Percentiles rank a stretch among this genome's conserved stretches.
Evolutionary conservation across 2,329 filamentous ascomycete genomes (phyloP).

Genomic region (Sporothrix variecibatus): DNA sequence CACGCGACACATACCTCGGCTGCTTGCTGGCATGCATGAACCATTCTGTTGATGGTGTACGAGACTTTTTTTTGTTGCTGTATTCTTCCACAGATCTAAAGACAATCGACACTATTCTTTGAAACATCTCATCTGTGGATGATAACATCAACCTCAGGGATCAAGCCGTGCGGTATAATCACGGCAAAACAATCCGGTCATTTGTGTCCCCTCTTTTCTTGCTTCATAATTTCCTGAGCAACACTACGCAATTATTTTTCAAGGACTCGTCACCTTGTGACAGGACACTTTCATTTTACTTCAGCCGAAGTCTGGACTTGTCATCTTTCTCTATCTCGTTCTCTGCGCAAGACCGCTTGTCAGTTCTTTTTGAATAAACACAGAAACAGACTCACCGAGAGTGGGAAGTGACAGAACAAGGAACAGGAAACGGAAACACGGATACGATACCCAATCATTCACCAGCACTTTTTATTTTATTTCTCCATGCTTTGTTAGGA

Average conservation of each 20-base stretch:
- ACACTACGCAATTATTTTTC: background rate
- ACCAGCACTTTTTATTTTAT: background rate
- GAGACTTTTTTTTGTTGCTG: background rate
- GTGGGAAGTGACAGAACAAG: background rate
- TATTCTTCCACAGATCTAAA: background rate
- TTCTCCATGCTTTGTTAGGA: slow-evolving; percentile 8
- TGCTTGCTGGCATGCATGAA: slow-evolving; percentile 24
- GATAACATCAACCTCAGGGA: background rate
- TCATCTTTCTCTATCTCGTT: background rate
- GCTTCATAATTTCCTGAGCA: background rate
- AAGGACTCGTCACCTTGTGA: background rate
- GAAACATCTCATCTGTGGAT: background rate
- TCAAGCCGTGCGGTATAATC: background rate
- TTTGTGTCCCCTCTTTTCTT: background rate
- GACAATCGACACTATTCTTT: background rate
- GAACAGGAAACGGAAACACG: background rate
- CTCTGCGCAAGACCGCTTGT: background rate
- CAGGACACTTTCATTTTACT: background rate
- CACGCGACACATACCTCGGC: slow-evolving; percentile 8
- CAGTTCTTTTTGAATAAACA: background rate
- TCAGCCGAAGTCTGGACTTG: slow-evolving; percentile 3
- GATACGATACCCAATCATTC: background rate
- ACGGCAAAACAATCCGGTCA: background rate
- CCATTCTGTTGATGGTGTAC: slow-evolving; percentile 12
- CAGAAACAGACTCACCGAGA: background rate